Evolutionary conservation across 1,139 yeast genomes (phyloP), one percentile per base, ranked within the genome.

Genomic region (Geotrichum europaeum): DNA sequence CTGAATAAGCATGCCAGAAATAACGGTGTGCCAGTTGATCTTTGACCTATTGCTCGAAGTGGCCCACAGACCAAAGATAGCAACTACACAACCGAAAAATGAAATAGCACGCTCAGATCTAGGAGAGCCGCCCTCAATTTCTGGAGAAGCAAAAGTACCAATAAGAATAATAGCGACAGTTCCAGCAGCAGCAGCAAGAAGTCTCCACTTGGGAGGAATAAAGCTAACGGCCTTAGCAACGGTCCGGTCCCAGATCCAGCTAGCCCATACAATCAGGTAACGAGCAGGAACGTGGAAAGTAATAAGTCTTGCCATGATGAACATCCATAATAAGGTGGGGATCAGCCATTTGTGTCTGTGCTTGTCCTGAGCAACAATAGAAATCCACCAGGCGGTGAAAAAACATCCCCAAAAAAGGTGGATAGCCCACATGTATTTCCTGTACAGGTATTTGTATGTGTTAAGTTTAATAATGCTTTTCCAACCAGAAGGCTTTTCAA

Each of bases 311-410:
- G 80, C 76, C 81, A 82, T 81, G 55, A 83, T 73, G 73, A 78
- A 75, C 49, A 81, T 76, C 81, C 84, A 84, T 53, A 84, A 68
- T 47, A 83, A 71, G 6, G 87, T 84, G 43, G 88, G 89, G 67
- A 84, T 83, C 68, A 84, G 79, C 88, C 89, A 84, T 66, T 79
- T 69, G 67, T 72, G 82, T 65, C 87, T 76, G 58, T 80, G 81
- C 65, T 78, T 77, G 5, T 78, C 70, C 69, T 84, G 88, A 61
- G 79, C 80, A 32, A 84, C 61, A 59, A 84, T 82, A 15, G 86
- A 80, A 49, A 84, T 69, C 87, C 87, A 84, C 88, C 88, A 84
- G 3, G 85, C 79, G 4, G 88, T 84, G 76, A 84, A 84, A 66
- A 84, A 81, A 28, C 66, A 57, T 4, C 73, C 75, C 59, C 72